Percentiles rank a stretch among this genome's conserved stretches.
phyloP scores from a whole-genome alignment of 305 asterid genomes.

The Rubia balearica region DNA sequence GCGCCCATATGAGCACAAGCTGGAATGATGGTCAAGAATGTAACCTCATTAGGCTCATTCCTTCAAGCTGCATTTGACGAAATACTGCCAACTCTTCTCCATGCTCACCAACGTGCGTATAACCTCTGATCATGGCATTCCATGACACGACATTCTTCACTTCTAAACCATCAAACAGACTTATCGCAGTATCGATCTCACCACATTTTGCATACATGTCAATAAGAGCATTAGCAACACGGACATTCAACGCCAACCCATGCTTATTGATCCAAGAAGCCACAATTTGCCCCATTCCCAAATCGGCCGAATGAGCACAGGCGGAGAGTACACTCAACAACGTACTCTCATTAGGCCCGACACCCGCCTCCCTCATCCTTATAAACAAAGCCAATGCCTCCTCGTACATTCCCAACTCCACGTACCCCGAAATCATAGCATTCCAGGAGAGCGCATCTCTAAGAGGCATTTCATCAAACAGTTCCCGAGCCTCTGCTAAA shows the following conservation, averaged over 20 bases:
- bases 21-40: conserved; percentile 52
- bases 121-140: too few species aligned
- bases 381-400: conserved; percentile 51
- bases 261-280: conserved; percentile 36
- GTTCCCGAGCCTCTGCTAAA: conserved; percentile 42
- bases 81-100: conserved; percentile 55
- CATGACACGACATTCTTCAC: too few species aligned
- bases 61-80: conserved; percentile 34
- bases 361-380: conserved; percentile 37
- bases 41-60: conserved; percentile 51
- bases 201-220: conserved; percentile 74
- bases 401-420: conserved; percentile 35
- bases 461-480: conserved; percentile 47
- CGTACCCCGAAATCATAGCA: conserved; percentile 59
- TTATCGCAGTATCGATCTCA: conserved; percentile 30
- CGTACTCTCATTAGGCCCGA: conserved; percentile 48
- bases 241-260: conserved; percentile 32
- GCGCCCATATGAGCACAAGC: conserved; percentile 63
- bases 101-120: conserved; percentile 20
- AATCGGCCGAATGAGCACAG: conserved; percentile 44
- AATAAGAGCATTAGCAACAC: conserved; percentile 50
- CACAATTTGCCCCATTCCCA: conserved; percentile 34
- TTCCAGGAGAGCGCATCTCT: conserved; percentile 67
- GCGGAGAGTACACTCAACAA: conserved; percentile 48
- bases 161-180: conserved; percentile 35